A percentile compares a stretch with the other conserved stretches of the same genome.
These are phyloP conservation scores for Aquilaria malaccensis DNA, from an alignment of 345 rosid genomes.

Conservation along the genomic window DNA sequence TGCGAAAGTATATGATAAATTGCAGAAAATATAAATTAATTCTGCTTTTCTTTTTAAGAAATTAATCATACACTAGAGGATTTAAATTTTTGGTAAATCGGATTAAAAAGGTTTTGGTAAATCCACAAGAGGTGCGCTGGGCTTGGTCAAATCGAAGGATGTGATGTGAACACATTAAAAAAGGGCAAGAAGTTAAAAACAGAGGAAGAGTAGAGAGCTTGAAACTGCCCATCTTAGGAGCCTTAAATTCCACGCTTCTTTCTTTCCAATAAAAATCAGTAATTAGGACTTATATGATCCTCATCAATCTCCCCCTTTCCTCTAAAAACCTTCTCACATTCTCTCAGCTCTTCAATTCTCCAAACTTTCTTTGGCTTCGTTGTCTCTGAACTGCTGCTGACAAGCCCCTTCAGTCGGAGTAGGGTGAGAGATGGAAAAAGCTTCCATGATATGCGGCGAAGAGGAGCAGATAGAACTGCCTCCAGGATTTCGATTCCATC, in stretches of 20 bases:
- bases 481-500: constrained; percentile 60
- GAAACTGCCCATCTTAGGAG: constrained; percentile 26
- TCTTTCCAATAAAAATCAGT: constrained; percentile 17
- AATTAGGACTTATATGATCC: constrained; percentile 23
- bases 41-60: too few species aligned
- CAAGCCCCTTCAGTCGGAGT: neutral
- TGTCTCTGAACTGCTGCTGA: neutral
- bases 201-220: constrained; percentile 6
- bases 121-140: neutral
- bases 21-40: too few species aligned
- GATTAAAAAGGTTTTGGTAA: too few species aligned
- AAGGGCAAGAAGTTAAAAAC: neutral
- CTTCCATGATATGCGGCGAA: constrained; percentile 16
- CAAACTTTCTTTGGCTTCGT: neutral
- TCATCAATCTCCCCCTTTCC: constrained; percentile 9
- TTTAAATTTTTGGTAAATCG: too few species aligned
- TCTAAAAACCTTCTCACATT: constrained; percentile 11
- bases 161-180: neutral
- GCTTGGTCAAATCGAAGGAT: constrained; percentile 23
- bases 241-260: constrained; percentile 37
- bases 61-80: too few species aligned
- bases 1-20: too few species aligned
- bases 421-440: constrained; percentile 26
- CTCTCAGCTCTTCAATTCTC: neutral
- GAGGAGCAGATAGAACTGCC: constrained; percentile 48